Conservation (phyloP, 2,329 filamentous ascomycete species). For the Talaromyces sp. region DNA sequence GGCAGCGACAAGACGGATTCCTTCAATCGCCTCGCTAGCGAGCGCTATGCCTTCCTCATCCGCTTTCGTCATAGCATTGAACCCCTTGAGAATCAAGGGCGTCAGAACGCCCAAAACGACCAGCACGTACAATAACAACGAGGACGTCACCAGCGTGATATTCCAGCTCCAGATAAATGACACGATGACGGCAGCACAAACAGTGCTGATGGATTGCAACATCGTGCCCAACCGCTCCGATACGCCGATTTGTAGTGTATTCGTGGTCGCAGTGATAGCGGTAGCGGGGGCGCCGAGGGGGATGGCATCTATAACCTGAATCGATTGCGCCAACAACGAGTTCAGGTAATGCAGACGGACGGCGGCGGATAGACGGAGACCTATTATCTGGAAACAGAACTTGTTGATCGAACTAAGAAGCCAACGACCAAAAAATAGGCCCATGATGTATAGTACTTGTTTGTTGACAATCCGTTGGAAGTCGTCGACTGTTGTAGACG, state of each 20-base stretch:
- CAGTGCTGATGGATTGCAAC: constrained; percentile 40
- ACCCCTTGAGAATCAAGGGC: constrained; percentile 32
- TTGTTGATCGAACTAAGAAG: constrained; percentile 20
- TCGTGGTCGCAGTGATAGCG: constrained; percentile 52
- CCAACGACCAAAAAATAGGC: constrained; percentile 1
- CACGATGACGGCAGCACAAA: constrained; percentile 48
- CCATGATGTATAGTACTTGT: constrained; percentile 1
- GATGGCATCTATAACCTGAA: constrained; percentile 49
- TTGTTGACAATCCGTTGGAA: background rate
- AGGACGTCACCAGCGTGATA: constrained; percentile 50
- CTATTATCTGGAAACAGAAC: constrained; percentile 49
- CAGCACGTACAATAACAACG: constrained; percentile 44
- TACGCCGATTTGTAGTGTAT: constrained; percentile 53
- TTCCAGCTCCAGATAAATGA: constrained; percentile 53
- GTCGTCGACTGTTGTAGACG: constrained; percentile 25
- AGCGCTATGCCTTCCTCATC: constrained; percentile 38
- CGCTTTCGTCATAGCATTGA: constrained; percentile 36
- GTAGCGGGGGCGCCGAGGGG: constrained; percentile 50
- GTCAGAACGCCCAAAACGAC: constrained; percentile 31
- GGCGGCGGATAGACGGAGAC: constrained; percentile 50
- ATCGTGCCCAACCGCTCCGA: constrained; percentile 50
- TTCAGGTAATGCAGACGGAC: constrained; percentile 50
- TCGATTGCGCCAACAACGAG: constrained; percentile 49
- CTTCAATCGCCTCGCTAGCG: constrained; percentile 41
- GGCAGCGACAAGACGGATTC: constrained; percentile 45